phyloP scores from a whole-genome alignment of 2,329 filamentous ascomycete species.

The Cladosporium colombiae region DNA sequence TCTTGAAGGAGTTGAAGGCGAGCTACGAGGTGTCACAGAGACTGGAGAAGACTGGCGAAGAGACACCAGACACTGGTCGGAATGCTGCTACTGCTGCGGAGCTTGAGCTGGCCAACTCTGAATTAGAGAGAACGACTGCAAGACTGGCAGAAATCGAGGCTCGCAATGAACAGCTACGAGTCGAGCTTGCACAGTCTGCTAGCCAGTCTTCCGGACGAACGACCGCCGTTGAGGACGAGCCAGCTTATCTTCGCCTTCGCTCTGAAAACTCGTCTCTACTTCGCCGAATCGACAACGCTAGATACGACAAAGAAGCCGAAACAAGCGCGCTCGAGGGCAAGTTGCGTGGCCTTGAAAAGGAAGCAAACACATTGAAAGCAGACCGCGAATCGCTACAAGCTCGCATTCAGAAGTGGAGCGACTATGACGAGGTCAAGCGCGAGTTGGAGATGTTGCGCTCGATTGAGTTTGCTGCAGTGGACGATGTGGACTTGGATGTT shows the following conservation, averaged over 20 bases:
- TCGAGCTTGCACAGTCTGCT: slow-evolving; percentile 87
- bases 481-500: slow-evolving; percentile 56
- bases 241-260: slow-evolving; percentile 79
- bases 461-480: slow-evolving; percentile 89
- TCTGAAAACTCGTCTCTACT: slow-evolving; percentile 92
- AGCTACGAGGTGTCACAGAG: slow-evolving; percentile 96
- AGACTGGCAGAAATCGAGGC: slow-evolving; percentile 88
- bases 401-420: slow-evolving; percentile 84
- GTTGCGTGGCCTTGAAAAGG: slow-evolving; percentile 76
- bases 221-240: slow-evolving; percentile 79
- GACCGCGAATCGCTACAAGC: slow-evolving; percentile 78
- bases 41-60: slow-evolving; percentile 69
- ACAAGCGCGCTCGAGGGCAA: slow-evolving; percentile 75
- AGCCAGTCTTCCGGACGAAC: slow-evolving; percentile 59
- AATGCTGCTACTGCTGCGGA: slow-evolving; percentile 80
- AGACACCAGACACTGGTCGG: slow-evolving; percentile 56
- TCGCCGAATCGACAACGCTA: slow-evolving; percentile 79
- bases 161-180: slow-evolving; percentile 86
- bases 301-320: slow-evolving; percentile 80
- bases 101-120: slow-evolving; percentile 87
- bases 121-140: slow-evolving; percentile 84
- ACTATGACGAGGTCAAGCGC: slow-evolving; percentile 95
- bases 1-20: slow-evolving; percentile 92
- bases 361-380: slow-evolving; percentile 70
- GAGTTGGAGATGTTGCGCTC: slow-evolving; percentile 94